Evolutionary conservation across 495 filamentous ascomycete species (phyloP).

Genomic region (Collariella sp.): DNA sequence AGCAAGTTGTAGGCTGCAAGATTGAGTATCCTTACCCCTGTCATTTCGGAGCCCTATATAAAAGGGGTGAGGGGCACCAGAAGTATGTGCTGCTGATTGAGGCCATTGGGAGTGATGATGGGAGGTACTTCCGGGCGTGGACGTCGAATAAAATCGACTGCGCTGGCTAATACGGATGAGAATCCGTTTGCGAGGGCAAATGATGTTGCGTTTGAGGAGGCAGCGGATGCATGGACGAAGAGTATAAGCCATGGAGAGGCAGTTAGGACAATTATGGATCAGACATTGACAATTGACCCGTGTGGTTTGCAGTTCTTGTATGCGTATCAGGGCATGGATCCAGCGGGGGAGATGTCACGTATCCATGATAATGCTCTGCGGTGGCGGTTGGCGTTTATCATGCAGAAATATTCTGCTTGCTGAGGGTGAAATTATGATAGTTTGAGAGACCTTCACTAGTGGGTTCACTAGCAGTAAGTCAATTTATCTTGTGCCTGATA

Average conservation of each 20-base stretch:
- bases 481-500: no score
- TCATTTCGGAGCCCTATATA: no score
- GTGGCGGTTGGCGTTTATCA: constrained; percentile 19
- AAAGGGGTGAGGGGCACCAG: constrained; percentile 3
- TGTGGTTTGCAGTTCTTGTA: constrained; percentile 18
- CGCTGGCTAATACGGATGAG: constrained; percentile 16
- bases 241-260: constrained; percentile 26
- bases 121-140: constrained; percentile 21
- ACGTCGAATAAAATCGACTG: constrained; percentile 12
- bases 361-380: constrained; percentile 22
- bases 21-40: no score
- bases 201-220: constrained; percentile 19
- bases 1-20: no score
- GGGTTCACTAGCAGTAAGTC: no score
- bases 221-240: constrained; percentile 14
- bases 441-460: no score
- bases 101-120: constrained; percentile 13
- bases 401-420: neutral
- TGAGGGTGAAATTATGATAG: neutral
- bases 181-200: constrained; percentile 19
- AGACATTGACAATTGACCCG: constrained; percentile 17
- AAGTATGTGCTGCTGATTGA: constrained; percentile 20
- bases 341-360: constrained; percentile 1
- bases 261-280: constrained; percentile 12
- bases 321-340: constrained; percentile 22